These are phyloP conservation scores for Trypanosoma melophagium DNA, from an alignment of 208 protist genomes.

Conservation along the genomic window DNA sequence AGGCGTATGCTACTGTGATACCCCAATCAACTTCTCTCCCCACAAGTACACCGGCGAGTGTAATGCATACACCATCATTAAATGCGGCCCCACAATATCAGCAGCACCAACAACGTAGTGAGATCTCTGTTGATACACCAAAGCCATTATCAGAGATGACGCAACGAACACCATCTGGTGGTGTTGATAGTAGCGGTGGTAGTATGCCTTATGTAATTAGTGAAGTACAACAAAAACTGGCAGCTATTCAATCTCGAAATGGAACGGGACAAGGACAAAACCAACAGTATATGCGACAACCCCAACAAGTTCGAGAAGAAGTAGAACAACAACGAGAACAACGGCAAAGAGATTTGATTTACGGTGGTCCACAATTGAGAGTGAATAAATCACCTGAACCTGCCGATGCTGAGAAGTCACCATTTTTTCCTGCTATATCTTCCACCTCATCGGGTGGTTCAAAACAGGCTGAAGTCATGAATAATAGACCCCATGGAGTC, in stretches of 20 bases:
- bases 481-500: not conserved
- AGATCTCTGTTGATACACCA: not conserved
- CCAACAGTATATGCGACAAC: not conserved
- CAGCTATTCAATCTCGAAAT: conserved; percentile 3
- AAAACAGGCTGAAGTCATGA: not conserved
- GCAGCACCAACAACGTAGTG: not conserved
- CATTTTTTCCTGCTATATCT: conserved; percentile 10
- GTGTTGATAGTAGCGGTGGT: not conserved
- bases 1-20: conserved; percentile 1
- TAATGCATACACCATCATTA: not conserved
- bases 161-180: not conserved
- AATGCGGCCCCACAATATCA: not conserved
- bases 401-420: not conserved
- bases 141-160: not conserved
- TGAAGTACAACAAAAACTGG: conserved; percentile 10
- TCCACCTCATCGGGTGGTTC: conserved; percentile 16
- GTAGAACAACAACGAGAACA: not conserved
- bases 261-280: not conserved
- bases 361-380: not conserved
- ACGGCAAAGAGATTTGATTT: not conserved
- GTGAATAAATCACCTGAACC: no score
- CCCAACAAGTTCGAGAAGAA: not conserved
- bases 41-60: not conserved
- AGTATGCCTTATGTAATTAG: not conserved
- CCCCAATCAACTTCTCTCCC: not conserved